Evolutionary conservation across 2,329 filamentous ascomycete genomes (phyloP).

Genomic region (Cryphonectria parasitica): DNA sequence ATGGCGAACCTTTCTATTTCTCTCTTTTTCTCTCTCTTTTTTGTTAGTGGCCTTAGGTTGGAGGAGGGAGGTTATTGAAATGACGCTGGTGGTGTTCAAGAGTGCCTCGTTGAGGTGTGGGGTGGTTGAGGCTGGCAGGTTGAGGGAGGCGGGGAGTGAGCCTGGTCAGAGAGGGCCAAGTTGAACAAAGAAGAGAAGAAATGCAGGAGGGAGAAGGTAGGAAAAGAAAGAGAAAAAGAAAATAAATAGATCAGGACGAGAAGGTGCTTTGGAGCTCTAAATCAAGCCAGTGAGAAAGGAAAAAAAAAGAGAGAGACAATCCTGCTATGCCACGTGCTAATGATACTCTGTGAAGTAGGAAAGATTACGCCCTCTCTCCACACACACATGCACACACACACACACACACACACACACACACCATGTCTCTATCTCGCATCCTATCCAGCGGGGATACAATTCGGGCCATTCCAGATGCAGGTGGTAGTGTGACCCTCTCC

Average conservation of each 20-base stretch:
- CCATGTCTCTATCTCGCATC: background rate
- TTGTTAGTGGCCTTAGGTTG: background rate
- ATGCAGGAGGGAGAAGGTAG: background rate
- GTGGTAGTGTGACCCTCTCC: slow-evolving; percentile 5
- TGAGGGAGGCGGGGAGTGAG: background rate
- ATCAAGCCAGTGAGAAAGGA: background rate
- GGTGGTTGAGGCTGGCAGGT: background rate
- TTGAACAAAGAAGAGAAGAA: too few species aligned
- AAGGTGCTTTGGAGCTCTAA: background rate
- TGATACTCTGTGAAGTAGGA: background rate
- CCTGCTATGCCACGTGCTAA: slow-evolving; percentile 1
- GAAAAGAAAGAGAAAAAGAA: background rate
- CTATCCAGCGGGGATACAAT: background rate
- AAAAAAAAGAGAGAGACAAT: background rate
- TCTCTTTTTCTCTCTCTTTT: background rate
- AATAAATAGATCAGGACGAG: background rate
- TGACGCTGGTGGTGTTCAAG: background rate
- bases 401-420: too few species aligned
- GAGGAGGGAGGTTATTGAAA: background rate
- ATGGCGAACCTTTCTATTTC: background rate
- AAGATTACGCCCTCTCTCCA: background rate
- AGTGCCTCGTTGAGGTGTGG: background rate
- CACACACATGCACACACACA: too few species aligned
- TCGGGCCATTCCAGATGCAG: slow-evolving; percentile 4
- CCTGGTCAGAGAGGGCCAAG: background rate